Percentiles rank a stretch among this genome's conserved stretches.
Evolutionary conservation across 495 filamentous ascomycete species (phyloP).

Genomic region (Platismatia glauca): DNA sequence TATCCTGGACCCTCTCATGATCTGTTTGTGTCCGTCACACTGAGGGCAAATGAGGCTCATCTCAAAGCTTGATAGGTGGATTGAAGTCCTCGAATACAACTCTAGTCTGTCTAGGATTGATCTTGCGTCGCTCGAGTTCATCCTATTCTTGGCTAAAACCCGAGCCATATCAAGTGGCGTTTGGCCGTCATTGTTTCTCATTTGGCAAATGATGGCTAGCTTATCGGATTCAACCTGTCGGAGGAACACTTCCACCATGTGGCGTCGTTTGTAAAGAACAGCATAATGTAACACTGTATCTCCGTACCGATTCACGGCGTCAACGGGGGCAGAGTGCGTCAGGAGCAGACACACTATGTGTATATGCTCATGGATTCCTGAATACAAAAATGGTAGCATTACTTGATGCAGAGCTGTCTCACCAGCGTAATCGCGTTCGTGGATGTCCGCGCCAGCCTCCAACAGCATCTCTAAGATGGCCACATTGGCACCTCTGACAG

Average conservation of each 20-base stretch:
- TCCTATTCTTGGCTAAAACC: no score
- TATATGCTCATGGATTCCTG: not conserved
- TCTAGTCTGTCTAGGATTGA: not conserved
- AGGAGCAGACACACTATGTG: not conserved
- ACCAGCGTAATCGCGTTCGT: not conserved
- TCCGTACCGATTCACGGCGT: not conserved
- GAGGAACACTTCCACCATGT: not conserved
- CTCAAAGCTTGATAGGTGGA: no score
- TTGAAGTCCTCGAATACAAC: not conserved
- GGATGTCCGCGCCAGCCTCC: not conserved
- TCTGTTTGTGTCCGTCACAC: not conserved
- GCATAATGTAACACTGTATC: constrained; percentile 1
- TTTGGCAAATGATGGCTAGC: not conserved
- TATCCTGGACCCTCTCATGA: not conserved
- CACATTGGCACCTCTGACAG: not conserved
- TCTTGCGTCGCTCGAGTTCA: not conserved
- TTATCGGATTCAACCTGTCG: not conserved
- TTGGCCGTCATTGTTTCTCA: not conserved
- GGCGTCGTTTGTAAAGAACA: not conserved
- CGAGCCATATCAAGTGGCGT: constrained; percentile 5
- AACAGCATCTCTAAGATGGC: not conserved
- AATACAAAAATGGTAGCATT: no score
- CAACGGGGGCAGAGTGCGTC: not conserved
- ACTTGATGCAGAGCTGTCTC: not conserved
- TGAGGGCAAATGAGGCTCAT: no score